Conservation (phyloP, 2,329 filamentous ascomycete genomes). For the Claviceps fusiformis region DNA sequence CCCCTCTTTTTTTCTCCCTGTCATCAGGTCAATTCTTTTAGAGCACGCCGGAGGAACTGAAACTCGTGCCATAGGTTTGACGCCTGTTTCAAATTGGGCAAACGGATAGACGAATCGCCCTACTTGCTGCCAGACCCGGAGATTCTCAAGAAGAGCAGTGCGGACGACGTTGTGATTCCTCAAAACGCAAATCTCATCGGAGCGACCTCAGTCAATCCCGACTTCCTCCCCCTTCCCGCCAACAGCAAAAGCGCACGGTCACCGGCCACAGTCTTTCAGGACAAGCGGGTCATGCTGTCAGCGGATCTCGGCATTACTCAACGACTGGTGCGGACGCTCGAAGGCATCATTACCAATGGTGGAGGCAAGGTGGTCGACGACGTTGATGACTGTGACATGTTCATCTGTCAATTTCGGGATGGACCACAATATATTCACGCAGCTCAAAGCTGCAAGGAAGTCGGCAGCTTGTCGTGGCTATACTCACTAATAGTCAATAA, state of each 20-base stretch:
- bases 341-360: slow-evolving; percentile 55
- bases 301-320: slow-evolving; percentile 57
- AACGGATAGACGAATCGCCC: slow-evolving; percentile 76
- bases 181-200: slow-evolving; percentile 50
- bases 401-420: slow-evolving; percentile 77
- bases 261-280: slow-evolving; percentile 60
- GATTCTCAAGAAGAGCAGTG: slow-evolving; percentile 48
- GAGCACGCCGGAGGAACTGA: not conserved
- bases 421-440: slow-evolving; percentile 66
- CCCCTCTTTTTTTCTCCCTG: not conserved
- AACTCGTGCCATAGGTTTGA: slow-evolving; percentile 56
- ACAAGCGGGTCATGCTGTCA: slow-evolving; percentile 65
- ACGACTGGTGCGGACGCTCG: slow-evolving; percentile 53
- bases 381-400: slow-evolving; percentile 63
- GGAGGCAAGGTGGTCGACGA: slow-evolving; percentile 55
- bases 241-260: slow-evolving; percentile 28
- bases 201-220: slow-evolving; percentile 40
- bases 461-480: slow-evolving; percentile 88
- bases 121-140: slow-evolving; percentile 80
- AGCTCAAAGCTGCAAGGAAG: slow-evolving; percentile 62
- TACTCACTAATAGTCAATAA: slow-evolving; percentile 85
- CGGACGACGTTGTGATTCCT: slow-evolving; percentile 43
- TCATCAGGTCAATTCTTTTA: too few species aligned
- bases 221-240: slow-evolving; percentile 29
- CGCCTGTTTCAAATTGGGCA: slow-evolving; percentile 85